Conservation (phyloP, 2,329 filamentous ascomycete species). For the Aspergillus jensenii region DNA sequence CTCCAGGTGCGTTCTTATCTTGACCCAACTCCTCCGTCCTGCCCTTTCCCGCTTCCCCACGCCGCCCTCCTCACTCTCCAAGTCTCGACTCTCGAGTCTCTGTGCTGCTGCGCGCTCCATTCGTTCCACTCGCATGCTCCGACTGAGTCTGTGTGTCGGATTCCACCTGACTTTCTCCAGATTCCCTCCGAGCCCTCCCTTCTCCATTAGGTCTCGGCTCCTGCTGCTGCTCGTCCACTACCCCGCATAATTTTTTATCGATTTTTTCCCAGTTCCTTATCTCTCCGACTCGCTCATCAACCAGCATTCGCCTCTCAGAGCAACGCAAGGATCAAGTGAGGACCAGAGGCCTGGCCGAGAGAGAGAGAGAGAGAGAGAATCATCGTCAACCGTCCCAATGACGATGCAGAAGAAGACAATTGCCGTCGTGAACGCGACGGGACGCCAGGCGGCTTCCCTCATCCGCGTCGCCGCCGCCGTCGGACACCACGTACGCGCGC, state of each 20-base stretch:
- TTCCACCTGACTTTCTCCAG: constrained; percentile 20
- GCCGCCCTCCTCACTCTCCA: not conserved
- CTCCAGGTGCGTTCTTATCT: constrained; percentile 8
- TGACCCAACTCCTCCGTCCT: not conserved
- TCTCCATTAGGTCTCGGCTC: constrained; percentile 16
- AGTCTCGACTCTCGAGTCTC: not conserved
- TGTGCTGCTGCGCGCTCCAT: constrained; percentile 3
- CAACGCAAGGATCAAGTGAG: not conserved
- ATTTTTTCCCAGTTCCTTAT: constrained; percentile 7
- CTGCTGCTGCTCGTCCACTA: constrained; percentile 13
- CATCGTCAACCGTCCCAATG: constrained; percentile 27
- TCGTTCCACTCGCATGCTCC: not conserved
- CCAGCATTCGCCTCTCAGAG: not conserved
- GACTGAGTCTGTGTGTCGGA: constrained; percentile 1
- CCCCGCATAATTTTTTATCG: constrained; percentile 16
- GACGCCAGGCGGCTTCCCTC: constrained; percentile 91
- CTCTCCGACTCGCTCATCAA: constrained; percentile 5
- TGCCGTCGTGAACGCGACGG: constrained; percentile 92
- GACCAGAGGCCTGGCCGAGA: not conserved
- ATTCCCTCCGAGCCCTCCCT: constrained; percentile 14
- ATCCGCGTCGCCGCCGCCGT: constrained; percentile 92
- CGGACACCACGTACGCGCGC: constrained; percentile 88
- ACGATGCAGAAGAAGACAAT: constrained; percentile 69
- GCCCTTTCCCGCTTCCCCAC: not conserved
- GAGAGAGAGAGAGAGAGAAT: not conserved